phyloP scores from a whole-genome alignment of 176 grass and related monocot species.

The Poa pratensis region DNA sequence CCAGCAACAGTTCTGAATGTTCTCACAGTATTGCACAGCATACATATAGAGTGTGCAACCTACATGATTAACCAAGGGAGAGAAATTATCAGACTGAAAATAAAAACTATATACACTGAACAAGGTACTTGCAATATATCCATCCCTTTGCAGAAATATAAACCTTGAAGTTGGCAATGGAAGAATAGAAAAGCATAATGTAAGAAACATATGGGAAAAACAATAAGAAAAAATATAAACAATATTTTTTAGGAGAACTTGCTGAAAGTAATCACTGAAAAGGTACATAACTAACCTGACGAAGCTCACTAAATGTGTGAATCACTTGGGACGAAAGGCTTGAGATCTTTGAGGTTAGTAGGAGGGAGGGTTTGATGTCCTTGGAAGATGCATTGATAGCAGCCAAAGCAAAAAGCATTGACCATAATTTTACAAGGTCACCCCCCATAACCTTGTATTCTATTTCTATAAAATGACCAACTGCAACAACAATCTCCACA shows the following conservation, averaged over 20 bases:
- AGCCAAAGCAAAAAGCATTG: slow-evolving; percentile 84
- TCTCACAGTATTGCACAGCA: slow-evolving; percentile 74
- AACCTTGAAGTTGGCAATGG: neutral
- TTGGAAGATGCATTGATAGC: slow-evolving; percentile 70
- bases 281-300: slow-evolving; percentile 74
- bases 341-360: slow-evolving; percentile 77
- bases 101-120: slow-evolving; percentile 16
- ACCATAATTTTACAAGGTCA: slow-evolving; percentile 74
- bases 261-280: slow-evolving; percentile 30
- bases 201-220: slow-evolving; percentile 26
- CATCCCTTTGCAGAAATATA: slow-evolving; percentile 17
- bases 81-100: slow-evolving; percentile 39
- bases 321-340: slow-evolving; percentile 73
- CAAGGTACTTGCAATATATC: slow-evolving; percentile 21
- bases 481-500: slow-evolving; percentile 71
- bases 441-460: slow-evolving; percentile 85
- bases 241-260: slow-evolving; percentile 1
- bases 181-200: slow-evolving; percentile 17
- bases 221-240: neutral
- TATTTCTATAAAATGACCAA: slow-evolving; percentile 78
- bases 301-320: slow-evolving; percentile 85
- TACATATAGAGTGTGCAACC: slow-evolving; percentile 78
- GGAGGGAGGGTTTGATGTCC: slow-evolving; percentile 58
- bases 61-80: slow-evolving; percentile 48
- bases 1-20: slow-evolving; percentile 53